Evolutionary conservation across 257 asterid genomes (phyloP).

Genomic region (Datura wrightii): DNA sequence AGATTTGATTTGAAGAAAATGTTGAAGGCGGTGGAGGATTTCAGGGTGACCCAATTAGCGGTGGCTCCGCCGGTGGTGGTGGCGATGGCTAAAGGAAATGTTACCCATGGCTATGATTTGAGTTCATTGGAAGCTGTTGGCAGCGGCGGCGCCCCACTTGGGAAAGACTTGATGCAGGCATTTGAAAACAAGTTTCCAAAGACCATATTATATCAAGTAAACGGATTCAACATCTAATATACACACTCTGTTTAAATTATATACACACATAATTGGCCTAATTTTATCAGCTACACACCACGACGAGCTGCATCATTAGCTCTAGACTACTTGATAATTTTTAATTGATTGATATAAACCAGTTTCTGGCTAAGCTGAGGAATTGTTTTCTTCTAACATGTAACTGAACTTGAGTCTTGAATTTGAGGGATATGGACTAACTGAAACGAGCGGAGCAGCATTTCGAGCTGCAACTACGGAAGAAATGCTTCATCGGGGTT

Average conservation of each 20-base stretch:
- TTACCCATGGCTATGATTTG: conserved; percentile 46
- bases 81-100: conserved; percentile 52
- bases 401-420: conserved; percentile 16
- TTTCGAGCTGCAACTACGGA: conserved; percentile 40
- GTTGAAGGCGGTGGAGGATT: conserved; percentile 57
- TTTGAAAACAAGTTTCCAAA: conserved; percentile 48
- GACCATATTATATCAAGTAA: conserved; percentile 50
- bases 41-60: conserved; percentile 49
- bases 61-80: conserved; percentile 65
- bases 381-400: neutral
- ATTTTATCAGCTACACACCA: no score
- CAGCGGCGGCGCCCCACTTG: conserved; percentile 63
- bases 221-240: neutral
- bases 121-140: conserved; percentile 52
- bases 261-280: no score
- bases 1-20: conserved; percentile 53
- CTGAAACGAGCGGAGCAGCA: conserved; percentile 57
- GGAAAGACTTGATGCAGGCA: conserved; percentile 42
- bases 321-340: neutral
- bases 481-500: conserved; percentile 50
- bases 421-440: conserved; percentile 70
- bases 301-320: no score
- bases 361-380: neutral
- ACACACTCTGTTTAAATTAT: neutral
- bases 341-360: neutral